phyloP scores from a whole-genome alignment of 2,329 filamentous ascomycete genomes.

The Biscogniauxia mediterranea region DNA sequence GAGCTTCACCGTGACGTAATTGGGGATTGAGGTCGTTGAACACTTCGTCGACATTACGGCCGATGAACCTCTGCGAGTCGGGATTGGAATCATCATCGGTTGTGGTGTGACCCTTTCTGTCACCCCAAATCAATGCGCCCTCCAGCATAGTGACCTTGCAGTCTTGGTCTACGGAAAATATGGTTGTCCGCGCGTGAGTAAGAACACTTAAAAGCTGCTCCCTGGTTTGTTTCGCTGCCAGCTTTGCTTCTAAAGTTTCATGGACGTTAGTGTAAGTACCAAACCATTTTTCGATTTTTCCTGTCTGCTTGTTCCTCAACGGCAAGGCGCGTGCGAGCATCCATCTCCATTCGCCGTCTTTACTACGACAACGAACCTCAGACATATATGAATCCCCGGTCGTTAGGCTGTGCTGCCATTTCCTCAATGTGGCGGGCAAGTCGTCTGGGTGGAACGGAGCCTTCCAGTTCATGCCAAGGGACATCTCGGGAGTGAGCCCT shows the following conservation, averaged over 20 bases:
- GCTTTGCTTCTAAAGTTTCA: constrained; percentile 67
- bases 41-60: constrained; percentile 62
- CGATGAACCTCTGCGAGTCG: constrained; percentile 51
- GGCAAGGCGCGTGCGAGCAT: constrained; percentile 73
- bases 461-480: constrained; percentile 61
- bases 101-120: constrained; percentile 38
- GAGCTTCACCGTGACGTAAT: constrained; percentile 42
- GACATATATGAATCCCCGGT: constrained; percentile 69
- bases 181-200: constrained; percentile 70
- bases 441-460: constrained; percentile 70
- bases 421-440: constrained; percentile 49
- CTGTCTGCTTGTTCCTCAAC: constrained; percentile 62
- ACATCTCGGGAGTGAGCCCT: constrained; percentile 61
- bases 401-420: constrained; percentile 61
- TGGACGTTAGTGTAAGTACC: constrained; percentile 78
- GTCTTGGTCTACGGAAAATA: constrained; percentile 68
- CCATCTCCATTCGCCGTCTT: constrained; percentile 73
- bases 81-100: constrained; percentile 34
- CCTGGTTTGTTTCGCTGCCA: constrained; percentile 63
- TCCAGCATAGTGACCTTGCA: constrained; percentile 67
- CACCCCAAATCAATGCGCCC: constrained; percentile 59
- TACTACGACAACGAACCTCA: constrained; percentile 68
- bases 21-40: constrained; percentile 52
- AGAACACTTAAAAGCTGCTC: constrained; percentile 72
- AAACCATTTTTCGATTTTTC: constrained; percentile 75